These are phyloP conservation scores for Chaetomium strumarium DNA, from an alignment of 2,329 filamentous ascomycete species.

Conservation along the genomic window DNA sequence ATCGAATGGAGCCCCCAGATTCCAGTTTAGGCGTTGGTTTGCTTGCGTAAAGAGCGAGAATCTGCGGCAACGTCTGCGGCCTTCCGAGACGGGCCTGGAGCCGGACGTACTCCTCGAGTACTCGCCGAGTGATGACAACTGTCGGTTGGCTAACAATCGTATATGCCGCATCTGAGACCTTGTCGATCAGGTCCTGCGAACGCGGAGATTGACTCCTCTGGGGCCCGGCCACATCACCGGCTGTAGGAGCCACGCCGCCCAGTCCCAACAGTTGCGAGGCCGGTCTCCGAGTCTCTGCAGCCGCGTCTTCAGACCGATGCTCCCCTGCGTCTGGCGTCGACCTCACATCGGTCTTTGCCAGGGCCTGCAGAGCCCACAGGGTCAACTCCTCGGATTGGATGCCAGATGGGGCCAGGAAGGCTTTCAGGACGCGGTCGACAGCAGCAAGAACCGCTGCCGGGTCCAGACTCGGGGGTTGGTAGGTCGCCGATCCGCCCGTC, in stretches of 20 bases:
- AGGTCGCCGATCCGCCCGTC: background rate
- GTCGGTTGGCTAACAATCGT: slow-evolving; percentile 65
- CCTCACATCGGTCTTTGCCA: slow-evolving; percentile 38
- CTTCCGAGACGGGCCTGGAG: slow-evolving; percentile 68
- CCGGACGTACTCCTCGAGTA: slow-evolving; percentile 69
- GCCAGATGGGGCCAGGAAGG: slow-evolving; percentile 39
- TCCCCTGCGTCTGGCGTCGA: slow-evolving; percentile 32
- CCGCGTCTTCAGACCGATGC: slow-evolving; percentile 32
- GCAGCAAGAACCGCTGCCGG: slow-evolving; percentile 36
- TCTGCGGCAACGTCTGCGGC: slow-evolving; percentile 70
- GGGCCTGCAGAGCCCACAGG: slow-evolving; percentile 39
- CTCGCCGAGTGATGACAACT: slow-evolving; percentile 70
- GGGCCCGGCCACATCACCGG: slow-evolving; percentile 6
- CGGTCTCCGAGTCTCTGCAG: slow-evolving; percentile 33
- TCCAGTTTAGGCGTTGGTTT: slow-evolving; percentile 67
- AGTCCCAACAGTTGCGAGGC: slow-evolving; percentile 22
- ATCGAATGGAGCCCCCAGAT: slow-evolving; percentile 54
- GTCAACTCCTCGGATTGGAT: slow-evolving; percentile 42
- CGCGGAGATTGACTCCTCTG: slow-evolving; percentile 6
- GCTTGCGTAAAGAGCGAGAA: slow-evolving; percentile 75
- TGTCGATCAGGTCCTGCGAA: slow-evolving; percentile 39
- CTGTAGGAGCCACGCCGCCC: slow-evolving; percentile 16
- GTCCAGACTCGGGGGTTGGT: slow-evolving; percentile 27
- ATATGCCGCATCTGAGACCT: slow-evolving; percentile 58
- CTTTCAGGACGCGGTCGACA: slow-evolving; percentile 38